A percentile compares a stretch with the other conserved stretches of the same genome.
Conservation (phyloP, 129 eudicot genomes). For the Escallonia rubra region DNA sequence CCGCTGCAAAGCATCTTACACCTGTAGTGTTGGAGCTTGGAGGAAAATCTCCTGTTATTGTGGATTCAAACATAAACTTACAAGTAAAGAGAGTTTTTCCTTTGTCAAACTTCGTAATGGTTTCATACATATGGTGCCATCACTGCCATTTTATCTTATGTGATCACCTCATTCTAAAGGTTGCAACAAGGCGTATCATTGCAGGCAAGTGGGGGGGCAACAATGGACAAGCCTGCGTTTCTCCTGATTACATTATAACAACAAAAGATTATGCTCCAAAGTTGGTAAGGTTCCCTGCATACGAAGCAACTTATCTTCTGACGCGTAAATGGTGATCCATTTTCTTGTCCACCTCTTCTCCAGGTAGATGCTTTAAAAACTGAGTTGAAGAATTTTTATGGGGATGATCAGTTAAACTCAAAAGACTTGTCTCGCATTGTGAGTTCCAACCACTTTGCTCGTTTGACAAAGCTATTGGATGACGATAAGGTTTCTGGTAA, state of each 20-base stretch:
- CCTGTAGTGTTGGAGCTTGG: constrained; percentile 95
- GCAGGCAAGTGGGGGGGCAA: constrained; percentile 28
- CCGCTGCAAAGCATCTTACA: constrained; percentile 93
- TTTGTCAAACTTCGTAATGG: too few species aligned
- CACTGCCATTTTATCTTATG: neutral
- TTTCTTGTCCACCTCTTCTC: constrained; percentile 5
- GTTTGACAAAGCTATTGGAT: constrained; percentile 55
- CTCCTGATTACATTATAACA: constrained; percentile 36
- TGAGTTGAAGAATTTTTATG: constrained; percentile 55
- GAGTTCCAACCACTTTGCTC: constrained; percentile 55
- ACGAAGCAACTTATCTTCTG: neutral
- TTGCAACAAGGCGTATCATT: constrained; percentile 31
- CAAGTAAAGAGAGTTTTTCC: constrained; percentile 33
- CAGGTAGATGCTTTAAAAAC: constrained; percentile 58
- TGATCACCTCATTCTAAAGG: constrained; percentile 31
- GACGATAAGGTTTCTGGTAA: constrained; percentile 62
- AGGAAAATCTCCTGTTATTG: constrained; percentile 85
- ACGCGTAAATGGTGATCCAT: constrained; percentile 9
- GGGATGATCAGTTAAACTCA: constrained; percentile 64
- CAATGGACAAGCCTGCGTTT: constrained; percentile 17
- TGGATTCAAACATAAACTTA: constrained; percentile 62
- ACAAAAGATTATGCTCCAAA: constrained; percentile 64
- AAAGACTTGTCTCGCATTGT: constrained; percentile 64
- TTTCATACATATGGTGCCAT: neutral
- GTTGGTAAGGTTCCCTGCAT: constrained; percentile 40